Base-by-base conservation (phyloP, 345 rosid species). In the Eucalyptus decipiens region DNA sequence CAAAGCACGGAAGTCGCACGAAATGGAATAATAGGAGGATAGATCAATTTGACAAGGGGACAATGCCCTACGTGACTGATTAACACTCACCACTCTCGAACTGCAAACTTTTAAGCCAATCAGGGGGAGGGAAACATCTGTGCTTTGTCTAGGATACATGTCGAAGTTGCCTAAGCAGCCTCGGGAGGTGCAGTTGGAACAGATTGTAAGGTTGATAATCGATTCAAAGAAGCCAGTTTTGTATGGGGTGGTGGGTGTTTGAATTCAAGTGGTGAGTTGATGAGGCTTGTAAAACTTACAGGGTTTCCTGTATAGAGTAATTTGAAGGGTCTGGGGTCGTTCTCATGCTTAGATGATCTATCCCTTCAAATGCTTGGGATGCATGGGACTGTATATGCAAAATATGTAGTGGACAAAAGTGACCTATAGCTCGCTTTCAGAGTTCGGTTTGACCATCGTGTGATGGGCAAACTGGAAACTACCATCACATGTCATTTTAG, bases 181-280 rank as follows among this genome's bases (percentile, higher is more conserved):
- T 2, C 80, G 37, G 34, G 92, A 89, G 88, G 62, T 91, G 5
- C 97, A 93, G 72, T 92, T 98, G 83, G 97, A 96, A 87, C 98
- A 95, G 94, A 95, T 98, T 91, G 93, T 97, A 88, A 95, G 99
- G 94, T 91, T 97, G 92, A 90, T 97, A 58, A 95, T 93, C 0
- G 97, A 98, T 86, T 94, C 97, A 1, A 97, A 94, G 96, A 96
- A 92, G 87, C 99, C 98, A 0, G 99, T 98, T 32, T 91, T 98
- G 95, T 98, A 98, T 90, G 98, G 62, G 99, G 99, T 87, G 99
- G 99, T 87, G 99, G 96, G 47, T 97, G 99, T 91, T 94, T 96
- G 96, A 97, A 97, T 93, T 96, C 98, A 3, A 95, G 99, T 58
- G 93, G 94, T 67, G 99, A 98, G 87, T 88, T 97, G 94, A 93